Base-by-base conservation (phyloP, 495 filamentous ascomycete species). In the Aspergillus affinis region DNA sequence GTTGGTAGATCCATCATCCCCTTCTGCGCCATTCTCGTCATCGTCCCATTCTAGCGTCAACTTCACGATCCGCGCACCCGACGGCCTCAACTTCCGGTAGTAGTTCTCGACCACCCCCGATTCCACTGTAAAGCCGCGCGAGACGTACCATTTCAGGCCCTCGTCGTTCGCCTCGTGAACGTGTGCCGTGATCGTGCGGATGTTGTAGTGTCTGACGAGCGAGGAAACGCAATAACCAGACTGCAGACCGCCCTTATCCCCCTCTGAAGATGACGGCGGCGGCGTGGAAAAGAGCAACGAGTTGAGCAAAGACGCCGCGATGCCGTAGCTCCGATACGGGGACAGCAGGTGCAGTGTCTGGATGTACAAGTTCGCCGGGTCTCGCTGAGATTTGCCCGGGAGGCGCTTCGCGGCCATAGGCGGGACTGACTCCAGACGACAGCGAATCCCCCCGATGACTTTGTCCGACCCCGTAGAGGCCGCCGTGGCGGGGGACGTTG, bases 101-200 rank as follows among this genome's bases (percentile, higher is more conserved):
- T 98, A 98, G 9, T 86, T 88, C 59, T 87, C 72, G 1, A 90
- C 70, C 13, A 87, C 77, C 50, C 74, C 82, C 17, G 79, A 75
- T 36, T 86, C 77, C 8, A 81, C 72, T 59, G 72, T 70, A 62
- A 98, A 98, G 5, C 93, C 92, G n/a, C 91, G 81, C 57, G 83
- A 82, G 20, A 71, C 62, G 79, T 98, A 98, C 94, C 94, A 98
- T 59, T 84, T 82, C 69, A 95, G 71, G 0, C 84, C 94, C 47
- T 96, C 94, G 12, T 84, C 82, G 68, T 98, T 98, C 59, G 88
- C 86, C 60, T 94, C 91, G 88, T 96, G 97, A 2, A 98, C 94
- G 76, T 98, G 94, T 15, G 94, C 94, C 55, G 90, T 92, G 12
- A 92, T 82, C 15, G 75, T 78, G 36, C 69, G 71, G 20, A 81